Evolutionary conservation across 2,329 filamentous ascomycete genomes (phyloP), one percentile per base, ranked within the genome.

Genomic region (Apiospora malaysiana): DNA sequence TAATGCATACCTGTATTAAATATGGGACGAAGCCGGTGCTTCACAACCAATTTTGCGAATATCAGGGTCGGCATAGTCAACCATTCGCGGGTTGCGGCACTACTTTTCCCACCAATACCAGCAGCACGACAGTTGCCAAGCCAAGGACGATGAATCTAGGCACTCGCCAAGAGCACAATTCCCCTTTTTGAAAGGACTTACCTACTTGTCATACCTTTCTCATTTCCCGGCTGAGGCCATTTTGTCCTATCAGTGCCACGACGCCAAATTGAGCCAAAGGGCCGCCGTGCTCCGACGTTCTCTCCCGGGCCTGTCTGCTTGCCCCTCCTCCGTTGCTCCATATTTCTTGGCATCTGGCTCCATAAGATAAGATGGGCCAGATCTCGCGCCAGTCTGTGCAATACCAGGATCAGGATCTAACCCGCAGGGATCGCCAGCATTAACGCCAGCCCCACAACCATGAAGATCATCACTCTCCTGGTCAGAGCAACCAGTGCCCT

Each of bases 401-500:
- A 14, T 14, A 5, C 10, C 27, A 8, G 21, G 37, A 27, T 12
- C 40, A 32, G 43, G 25, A 37, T 27, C 14, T 5, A 18, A 27
- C 14, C 21, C 27, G 40, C 43, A 46, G 65, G 40, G 43, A 25
- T 67, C 65, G 4, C 40, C 21, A 67, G 18, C 40, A 1, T 32
- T 43, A 27, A 45, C 12, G 65, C 40, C 27, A 45, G 21, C 40
- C 40, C 40, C 40, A 23, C 40, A 40, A 56, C 8, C 7, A 72
- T 72, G 70, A 71, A 68, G 47, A 59, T 68, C n/a, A 16, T 72
- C 27, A 16, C 70, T 23, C 16, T 70, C 32, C 10, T 63, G 9
- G 43, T 37, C 43, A 40, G 65, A 47, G 69, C 68, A 0, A 43
- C 67, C 18, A 49, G 66, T 69, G 74, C 72, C 68, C 70, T 81